Conservation (phyloP, 2,329 filamentous ascomycete genomes). For the Colletotrichum scovillei region DNA sequence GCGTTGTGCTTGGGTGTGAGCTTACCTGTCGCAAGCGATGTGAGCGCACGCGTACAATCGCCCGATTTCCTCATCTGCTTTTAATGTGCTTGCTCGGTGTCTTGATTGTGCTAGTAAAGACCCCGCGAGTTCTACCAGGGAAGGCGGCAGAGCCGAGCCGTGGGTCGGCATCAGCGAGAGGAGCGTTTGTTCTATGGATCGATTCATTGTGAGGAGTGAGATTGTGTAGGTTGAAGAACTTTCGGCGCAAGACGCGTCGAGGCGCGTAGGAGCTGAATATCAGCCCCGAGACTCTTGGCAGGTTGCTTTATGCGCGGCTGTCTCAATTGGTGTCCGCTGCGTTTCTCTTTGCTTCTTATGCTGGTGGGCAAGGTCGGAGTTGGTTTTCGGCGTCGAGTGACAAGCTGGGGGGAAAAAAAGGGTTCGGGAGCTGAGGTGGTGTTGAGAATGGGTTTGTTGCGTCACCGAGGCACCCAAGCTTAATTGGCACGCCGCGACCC, state of each 20-base stretch:
- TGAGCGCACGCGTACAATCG: conserved; percentile 86
- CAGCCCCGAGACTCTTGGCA: background rate
- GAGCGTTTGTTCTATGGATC: conserved; percentile 78
- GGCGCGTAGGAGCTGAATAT: conserved; percentile 4
- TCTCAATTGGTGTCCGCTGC: background rate
- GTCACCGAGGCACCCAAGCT: conserved; percentile 30
- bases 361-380: background rate
- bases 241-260: conserved; percentile 23
- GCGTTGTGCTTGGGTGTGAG: background rate
- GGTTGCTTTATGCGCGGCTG: background rate
- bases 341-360: background rate
- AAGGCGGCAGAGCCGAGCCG: conserved; percentile 72
- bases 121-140: conserved; percentile 77
- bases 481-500: conserved; percentile 24
- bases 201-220: conserved; percentile 68
- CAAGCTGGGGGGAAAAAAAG: background rate
- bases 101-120: conserved; percentile 85
- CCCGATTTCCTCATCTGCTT: conserved; percentile 89
- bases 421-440: background rate
- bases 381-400: background rate
- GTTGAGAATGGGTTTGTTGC: conserved; percentile 29
- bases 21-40: conserved; percentile 86
- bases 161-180: conserved; percentile 80
- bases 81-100: conserved; percentile 79
- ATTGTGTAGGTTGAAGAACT: background rate